Evolutionary conservation across 23 red algal genomes (phyloP), one percentile per base, ranked within the genome.

Genomic region (Pyropia haitanensis): DNA sequence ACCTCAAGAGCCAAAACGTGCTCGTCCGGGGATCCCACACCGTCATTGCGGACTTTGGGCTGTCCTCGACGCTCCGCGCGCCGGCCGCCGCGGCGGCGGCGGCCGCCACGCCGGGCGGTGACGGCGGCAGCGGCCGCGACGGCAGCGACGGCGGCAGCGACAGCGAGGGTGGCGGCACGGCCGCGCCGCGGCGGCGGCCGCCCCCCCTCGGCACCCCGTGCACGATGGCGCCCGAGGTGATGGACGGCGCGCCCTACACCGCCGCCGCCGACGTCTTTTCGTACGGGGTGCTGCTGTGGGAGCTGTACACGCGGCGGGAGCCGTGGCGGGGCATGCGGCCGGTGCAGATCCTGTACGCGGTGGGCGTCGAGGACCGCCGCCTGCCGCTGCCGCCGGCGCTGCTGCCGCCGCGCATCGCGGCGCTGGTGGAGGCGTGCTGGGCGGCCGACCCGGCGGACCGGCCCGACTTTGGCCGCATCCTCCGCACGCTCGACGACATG

Each of bases 221-320:
- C 34, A 77, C 72, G 8, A 95, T 95, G 90, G 90, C 90, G 7
- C 90, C 90, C 18, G 90, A 95, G 55, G 90, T 87, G 54, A 95
- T 95, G 69, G 70, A 67, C 56, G 80, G 70, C 13, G 64, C 81
- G 44, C 26, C 67, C n/a, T 95, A 95, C 67, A 49, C 55, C 31
- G 20, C 58, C 24, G 64, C 69, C 63, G 68, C 80, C 46, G 90
- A 95, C 65, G 80, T 95, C 51, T 95, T 79, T 59, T 87, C 80
- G 34, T 95, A 76, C 46, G 79, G 70, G 18, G 76, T 95, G 51
- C 65, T 95, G 2, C 60, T 78, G 22, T 95, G 90, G 90, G 72
- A 77, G 44, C 51, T 77, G 39, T 68, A 46, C 70, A 22, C 81
- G 14, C 61, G 71, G 9, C 58, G 81, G 81, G 32, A 60, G 72